These are phyloP conservation scores for Teratosphaeria pseudoeucalypti DNA, from an alignment of 2,329 filamentous ascomycete species.

Conservation along the genomic window DNA sequence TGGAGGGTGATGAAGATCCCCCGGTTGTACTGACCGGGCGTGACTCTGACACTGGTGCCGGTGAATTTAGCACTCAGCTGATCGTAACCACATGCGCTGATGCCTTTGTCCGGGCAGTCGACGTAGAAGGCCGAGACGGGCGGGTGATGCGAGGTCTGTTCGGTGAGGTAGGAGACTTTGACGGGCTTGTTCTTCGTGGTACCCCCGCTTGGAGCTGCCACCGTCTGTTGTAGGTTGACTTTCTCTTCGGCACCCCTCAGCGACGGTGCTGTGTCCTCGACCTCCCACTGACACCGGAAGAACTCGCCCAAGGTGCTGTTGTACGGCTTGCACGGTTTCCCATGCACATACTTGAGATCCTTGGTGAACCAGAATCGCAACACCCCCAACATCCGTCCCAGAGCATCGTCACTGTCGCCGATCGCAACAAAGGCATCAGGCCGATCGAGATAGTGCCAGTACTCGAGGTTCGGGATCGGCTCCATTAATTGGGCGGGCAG, in stretches of 20 bases:
- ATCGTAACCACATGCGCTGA: constrained; percentile 82
- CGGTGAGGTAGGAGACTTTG: constrained; percentile 85
- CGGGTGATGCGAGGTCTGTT: constrained; percentile 96
- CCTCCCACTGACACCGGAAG: constrained; percentile 96
- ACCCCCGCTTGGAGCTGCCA: constrained; percentile 13
- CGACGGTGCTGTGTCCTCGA: constrained; percentile 63
- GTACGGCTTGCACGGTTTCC: constrained; percentile 97
- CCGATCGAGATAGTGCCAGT: constrained; percentile 96
- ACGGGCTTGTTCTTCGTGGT: constrained; percentile 41
- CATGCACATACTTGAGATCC: constrained; percentile 97
- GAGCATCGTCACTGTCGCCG: constrained; percentile 79
- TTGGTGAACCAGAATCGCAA: constrained; percentile 98
- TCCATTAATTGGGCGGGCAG: constrained; percentile 91
- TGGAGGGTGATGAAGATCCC: constrained; percentile 89
- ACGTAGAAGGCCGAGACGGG: constrained; percentile 94
- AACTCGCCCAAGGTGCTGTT: constrained; percentile 96
- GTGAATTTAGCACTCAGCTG: constrained; percentile 98
- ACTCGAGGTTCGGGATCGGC: constrained; percentile 93
- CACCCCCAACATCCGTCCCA: constrained; percentile 91
- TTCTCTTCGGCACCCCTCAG: constrained; percentile 30
- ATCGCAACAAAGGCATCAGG: constrained; percentile 80
- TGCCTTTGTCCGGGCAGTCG: constrained; percentile 80
- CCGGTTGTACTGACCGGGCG: constrained; percentile 83
- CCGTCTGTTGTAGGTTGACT: constrained; percentile 15
- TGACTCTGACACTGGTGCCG: constrained; percentile 84